A percentile compares a stretch with the other conserved stretches of the same genome.
Conservation (phyloP, 2,329 filamentous ascomycete genomes). For the Sclerotinia sclerotiorum region DNA sequence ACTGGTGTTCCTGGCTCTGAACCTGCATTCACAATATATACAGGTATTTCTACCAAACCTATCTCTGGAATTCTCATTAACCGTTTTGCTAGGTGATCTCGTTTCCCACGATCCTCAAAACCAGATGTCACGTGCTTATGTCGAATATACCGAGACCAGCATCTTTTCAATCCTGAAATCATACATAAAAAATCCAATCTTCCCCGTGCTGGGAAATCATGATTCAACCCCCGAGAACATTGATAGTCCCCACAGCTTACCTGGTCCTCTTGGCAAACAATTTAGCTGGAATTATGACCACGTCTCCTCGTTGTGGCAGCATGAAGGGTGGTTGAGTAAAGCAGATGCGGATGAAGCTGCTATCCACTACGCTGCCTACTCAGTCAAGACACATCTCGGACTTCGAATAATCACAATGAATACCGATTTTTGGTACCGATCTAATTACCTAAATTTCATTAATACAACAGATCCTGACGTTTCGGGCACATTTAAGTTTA, state of each 20-base stretch:
- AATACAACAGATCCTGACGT: conserved; percentile 53
- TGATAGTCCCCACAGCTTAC: conserved; percentile 53
- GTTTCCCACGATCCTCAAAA: conserved; percentile 55
- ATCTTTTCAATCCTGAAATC: conserved; percentile 56
- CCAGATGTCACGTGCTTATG: conserved; percentile 52
- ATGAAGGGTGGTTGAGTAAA: conserved; percentile 55
- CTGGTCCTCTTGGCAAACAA: conserved; percentile 53
- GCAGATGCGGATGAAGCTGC: conserved; percentile 48
- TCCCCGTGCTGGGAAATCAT: conserved; percentile 57
- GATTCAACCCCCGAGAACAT: conserved; percentile 55
- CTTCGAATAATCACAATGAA: conserved; percentile 54
- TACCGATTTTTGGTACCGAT: conserved; percentile 50
- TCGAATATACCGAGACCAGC: conserved; percentile 53
- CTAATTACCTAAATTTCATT: conserved; percentile 51
- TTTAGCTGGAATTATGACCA: conserved; percentile 60
- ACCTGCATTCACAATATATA: conserved; percentile 56
- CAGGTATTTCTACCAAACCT: conserved; percentile 30
- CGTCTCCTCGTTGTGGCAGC: conserved; percentile 54
- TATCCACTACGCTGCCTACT: conserved; percentile 57
- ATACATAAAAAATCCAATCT: conserved; percentile 57
- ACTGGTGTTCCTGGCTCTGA: conserved; percentile 47
- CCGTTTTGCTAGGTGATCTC: conserved; percentile 47
- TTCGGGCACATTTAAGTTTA: conserved; percentile 49
- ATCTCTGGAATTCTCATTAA: neutral
- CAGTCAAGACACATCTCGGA: conserved; percentile 53